phyloP scores from a whole-genome alignment of 768 basidiomycete genomes.

The Lepiota brunneoincarnata region DNA sequence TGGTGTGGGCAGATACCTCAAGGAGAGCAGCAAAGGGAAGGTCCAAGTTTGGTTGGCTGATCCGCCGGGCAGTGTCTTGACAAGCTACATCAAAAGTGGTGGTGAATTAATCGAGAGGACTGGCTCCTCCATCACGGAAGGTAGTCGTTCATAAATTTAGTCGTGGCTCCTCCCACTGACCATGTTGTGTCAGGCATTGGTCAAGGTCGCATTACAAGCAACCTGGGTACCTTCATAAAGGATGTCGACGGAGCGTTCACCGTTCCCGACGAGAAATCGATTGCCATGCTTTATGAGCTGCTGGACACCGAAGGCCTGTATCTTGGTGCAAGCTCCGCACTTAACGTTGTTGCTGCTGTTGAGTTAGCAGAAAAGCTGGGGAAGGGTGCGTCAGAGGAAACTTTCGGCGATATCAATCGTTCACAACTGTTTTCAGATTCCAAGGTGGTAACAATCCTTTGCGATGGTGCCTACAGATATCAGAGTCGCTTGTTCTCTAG shows the following conservation, averaged over 20 bases:
- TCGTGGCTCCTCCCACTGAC: slow-evolving; percentile 1
- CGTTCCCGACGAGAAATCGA: slow-evolving; percentile 85
- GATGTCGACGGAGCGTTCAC: slow-evolving; percentile 80
- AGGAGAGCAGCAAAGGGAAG: slow-evolving; percentile 75
- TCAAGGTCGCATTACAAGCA: slow-evolving; percentile 93
- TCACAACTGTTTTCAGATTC: slow-evolving; percentile 47
- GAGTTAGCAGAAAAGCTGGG: slow-evolving; percentile 85
- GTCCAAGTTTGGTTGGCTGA: slow-evolving; percentile 94
- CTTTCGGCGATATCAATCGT: neutral
- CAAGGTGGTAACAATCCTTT: slow-evolving; percentile 83
- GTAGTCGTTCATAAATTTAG: slow-evolving; percentile 34
- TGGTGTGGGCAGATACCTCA: slow-evolving; percentile 80
- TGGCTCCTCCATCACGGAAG: slow-evolving; percentile 93
- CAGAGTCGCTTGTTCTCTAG: slow-evolving; percentile 95
- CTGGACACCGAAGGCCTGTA: slow-evolving; percentile 93
- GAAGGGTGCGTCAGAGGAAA: slow-evolving; percentile 50
- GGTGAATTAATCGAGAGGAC: slow-evolving; percentile 71
- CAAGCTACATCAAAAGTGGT: slow-evolving; percentile 78
- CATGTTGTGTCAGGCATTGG: slow-evolving; percentile 70
- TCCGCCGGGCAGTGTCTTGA: slow-evolving; percentile 92
- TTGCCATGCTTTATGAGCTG: slow-evolving; percentile 91
- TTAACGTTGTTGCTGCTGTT: slow-evolving; percentile 93
- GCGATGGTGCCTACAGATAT: slow-evolving; percentile 96
- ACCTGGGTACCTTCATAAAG: slow-evolving; percentile 79
- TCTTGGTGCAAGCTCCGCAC: slow-evolving; percentile 88